Evolutionary conservation across 108 stramenopile genomes (phyloP), one percentile per base, ranked within the genome.

Genomic region (Asterionellopsis glacialis): DNA sequence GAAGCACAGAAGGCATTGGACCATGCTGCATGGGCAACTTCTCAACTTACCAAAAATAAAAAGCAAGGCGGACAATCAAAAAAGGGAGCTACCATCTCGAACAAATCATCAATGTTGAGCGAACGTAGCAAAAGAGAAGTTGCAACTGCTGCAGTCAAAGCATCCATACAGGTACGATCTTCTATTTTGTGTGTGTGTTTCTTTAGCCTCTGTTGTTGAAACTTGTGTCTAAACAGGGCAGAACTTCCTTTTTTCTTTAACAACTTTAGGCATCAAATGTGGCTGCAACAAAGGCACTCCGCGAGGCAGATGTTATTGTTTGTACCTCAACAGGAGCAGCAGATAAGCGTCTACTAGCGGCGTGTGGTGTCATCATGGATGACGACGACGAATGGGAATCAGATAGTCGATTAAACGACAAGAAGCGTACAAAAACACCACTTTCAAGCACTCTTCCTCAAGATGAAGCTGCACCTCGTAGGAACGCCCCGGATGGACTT

Each of bases 271-370:
- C 87, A 19, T 82, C 87, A 65, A 87, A 90, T 60, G 73, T 83
- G 21, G 90, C 90, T 39, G 88, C 88, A 1, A 77, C 84, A 9
- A 80, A 74, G 55, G 90, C 96, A n/a, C 63, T 99, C 27, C 83
- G 94, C 38, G 94, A 94, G 11, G 97, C 97, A 11, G 97, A 99
- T 68, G 89, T 98, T 14, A 95, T 99, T 56, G 97, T 98, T 24
- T 74, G 84, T 23, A 98, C 97, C 7, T 98, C 93, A 33, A 91
- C 93, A 9, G 97, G 97, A 23, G 97, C 98, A 11, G 95, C 93
- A 6, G 98, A 99, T 70, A 73, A 93, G 11, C 88, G 96, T 33
- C 80, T 99, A 9, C 56, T 91, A 45, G 93, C 95, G n/a, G 89
- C 93, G 10, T 93, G 91, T 61, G 91, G 91, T 19, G 71, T 92